Base-by-base conservation (phyloP, 2,329 filamentous ascomycete genomes). In the Ambrosiella xylebori region DNA sequence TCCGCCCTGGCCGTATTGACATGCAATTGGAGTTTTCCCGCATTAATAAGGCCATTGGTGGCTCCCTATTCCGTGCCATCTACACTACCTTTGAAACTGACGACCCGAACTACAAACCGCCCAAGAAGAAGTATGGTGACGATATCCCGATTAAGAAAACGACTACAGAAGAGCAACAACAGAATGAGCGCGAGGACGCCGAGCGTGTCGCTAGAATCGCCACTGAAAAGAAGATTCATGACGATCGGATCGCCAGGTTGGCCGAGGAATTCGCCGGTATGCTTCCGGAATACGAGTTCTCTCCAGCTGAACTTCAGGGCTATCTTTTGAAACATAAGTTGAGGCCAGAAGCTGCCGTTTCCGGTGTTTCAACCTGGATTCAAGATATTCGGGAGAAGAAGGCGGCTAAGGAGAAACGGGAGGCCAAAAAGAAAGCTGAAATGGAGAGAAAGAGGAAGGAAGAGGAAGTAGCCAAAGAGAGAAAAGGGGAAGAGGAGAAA, bases 1-100 rank as follows among this genome's bases (percentile, higher is more conserved):
- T 82, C 61, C 78, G 80, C 0, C 79, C 80, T 0, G 80, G 80
- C 1, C 76, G 80, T 5, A 73, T 84, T 6, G 80, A 84, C 64
- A 79, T 78, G 73, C 73, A 73, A 54, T 72, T 82, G 57, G 71
- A 76, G 59, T 82, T 82, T 63, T 74, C 73, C 53, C 71, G 74
- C 5, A 76, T 80, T 8, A 78, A 81, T 62, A 65, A 65, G 1
- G 70, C 65, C 12, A 81, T 82, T 73, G 73, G 70, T 1, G 68
- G 71, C 1, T 69, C 75, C 57, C 76, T 82, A 61, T 82, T 81
- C 71, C 71, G 71, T 2, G 77, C 78, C 61, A 79, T 82, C 59
- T 82, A 78, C 63, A 73, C 76, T 0, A 73, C 68, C 1, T 66
- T 75, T n/a, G 73, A 75, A 60, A 72, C 74, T 7, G 78, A 79